These are phyloP conservation scores for Microglena sp. DNA, from an alignment of 139 green algal species.

Conservation along the genomic window DNA sequence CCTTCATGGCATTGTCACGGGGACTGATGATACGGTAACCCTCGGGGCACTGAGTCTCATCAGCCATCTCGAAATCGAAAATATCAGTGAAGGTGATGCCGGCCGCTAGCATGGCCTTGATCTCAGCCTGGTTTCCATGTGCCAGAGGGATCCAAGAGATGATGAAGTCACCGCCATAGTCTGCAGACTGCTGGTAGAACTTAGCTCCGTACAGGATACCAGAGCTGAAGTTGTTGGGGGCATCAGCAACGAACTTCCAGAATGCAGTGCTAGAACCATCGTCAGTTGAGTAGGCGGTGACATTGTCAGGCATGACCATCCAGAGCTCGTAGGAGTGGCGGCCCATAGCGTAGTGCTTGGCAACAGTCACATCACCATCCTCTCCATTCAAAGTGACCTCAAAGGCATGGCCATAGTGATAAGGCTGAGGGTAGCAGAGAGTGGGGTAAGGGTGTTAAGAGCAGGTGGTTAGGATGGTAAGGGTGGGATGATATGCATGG, in stretches of 20 bases:
- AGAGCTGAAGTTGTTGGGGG: slow-evolving; percentile 14
- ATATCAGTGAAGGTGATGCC: slow-evolving; percentile 36
- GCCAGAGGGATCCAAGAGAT: no score
- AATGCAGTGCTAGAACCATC: slow-evolving; percentile 18
- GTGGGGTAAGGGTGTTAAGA: no score
- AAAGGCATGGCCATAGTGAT: slow-evolving; percentile 27
- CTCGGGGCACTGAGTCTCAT: slow-evolving; percentile 17
- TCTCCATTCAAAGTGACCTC: slow-evolving; percentile 15
- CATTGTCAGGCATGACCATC: slow-evolving; percentile 15
- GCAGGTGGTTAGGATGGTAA: no score
- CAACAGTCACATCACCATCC: not conserved
- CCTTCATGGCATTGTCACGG: not conserved
- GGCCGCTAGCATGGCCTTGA: no score
- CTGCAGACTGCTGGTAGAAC: not conserved
- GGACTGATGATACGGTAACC: slow-evolving; percentile 28
- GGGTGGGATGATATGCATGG: no score
- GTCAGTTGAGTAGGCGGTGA: slow-evolving; percentile 25
- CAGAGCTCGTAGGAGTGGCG: slow-evolving; percentile 18
- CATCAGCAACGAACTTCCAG: slow-evolving; percentile 25
- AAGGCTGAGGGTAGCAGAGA: no score
- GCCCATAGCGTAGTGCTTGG: slow-evolving; percentile 24
- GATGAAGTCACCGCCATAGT: slow-evolving; percentile 2
- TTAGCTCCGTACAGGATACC: slow-evolving; percentile 35
- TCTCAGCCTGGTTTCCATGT: no score
- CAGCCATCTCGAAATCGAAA: slow-evolving; percentile 22